Conservation (phyloP, 805 yeast genomes). For the Vanderwaltozyma tropicalis region DNA sequence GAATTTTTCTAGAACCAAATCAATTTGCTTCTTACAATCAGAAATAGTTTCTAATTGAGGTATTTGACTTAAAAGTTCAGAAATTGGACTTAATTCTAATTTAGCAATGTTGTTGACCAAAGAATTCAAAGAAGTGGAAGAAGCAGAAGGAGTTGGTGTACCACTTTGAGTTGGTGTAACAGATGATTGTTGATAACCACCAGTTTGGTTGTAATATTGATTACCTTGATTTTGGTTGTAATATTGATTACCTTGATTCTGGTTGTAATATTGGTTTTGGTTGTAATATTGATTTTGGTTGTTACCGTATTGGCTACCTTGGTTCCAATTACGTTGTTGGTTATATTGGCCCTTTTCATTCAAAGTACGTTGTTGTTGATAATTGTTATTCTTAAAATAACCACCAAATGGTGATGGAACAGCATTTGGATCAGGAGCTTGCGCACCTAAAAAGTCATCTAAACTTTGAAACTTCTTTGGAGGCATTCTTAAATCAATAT, state of each 20-base stretch:
- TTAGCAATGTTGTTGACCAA: conserved; percentile 61
- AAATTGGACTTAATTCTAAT: conserved; percentile 55
- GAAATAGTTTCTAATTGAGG: conserved; percentile 27
- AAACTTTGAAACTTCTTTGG: conserved; percentile 26
- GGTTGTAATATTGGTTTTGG: conserved; percentile 1
- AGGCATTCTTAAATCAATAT: conserved; percentile 15
- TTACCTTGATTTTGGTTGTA: conserved; percentile 6
- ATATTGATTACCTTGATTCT: conserved; percentile 4
- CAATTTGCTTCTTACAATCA: conserved; percentile 29
- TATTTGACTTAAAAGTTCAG: conserved; percentile 36
- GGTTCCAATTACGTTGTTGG: conserved; percentile 9
- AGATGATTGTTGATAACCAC: conserved; percentile 26
- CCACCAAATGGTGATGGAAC: conserved; percentile 29
- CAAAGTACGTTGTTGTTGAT: conserved; percentile 15
- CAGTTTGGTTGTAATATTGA: conserved; percentile 6
- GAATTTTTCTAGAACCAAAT: conserved; percentile 38
- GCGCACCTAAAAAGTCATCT: conserved; percentile 22
- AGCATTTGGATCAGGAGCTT: conserved; percentile 22
- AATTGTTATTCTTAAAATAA: conserved; percentile 19
- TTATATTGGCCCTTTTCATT: conserved; percentile 10
- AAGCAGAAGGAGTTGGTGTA: conserved; percentile 37
- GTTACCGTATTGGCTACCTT: conserved; percentile 10
- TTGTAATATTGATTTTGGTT: conserved; percentile 9
- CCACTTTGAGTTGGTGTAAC: conserved; percentile 28
- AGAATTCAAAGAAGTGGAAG: conserved; percentile 66